A percentile compares a stretch with the other conserved stretches of the same genome.
phyloP scores from a whole-genome alignment of 805 yeast species.

The Ogataea pini region DNA sequence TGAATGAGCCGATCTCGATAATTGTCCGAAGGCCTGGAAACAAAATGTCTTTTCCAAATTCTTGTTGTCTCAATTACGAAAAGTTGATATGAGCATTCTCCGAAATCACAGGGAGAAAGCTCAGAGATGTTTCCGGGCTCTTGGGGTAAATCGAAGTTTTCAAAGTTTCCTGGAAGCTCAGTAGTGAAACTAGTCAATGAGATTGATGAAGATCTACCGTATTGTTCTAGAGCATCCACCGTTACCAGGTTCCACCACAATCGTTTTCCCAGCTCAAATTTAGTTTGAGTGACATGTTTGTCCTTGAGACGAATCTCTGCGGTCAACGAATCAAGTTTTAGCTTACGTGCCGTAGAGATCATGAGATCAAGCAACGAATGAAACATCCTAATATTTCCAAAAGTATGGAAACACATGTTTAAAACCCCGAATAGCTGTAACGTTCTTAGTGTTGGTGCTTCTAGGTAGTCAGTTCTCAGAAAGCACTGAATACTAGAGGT shows the following conservation, averaged over 20 bases:
- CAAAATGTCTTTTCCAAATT: not conserved
- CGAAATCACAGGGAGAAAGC: not conserved
- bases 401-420: slow-evolving; percentile 7
- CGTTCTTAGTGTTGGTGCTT: slow-evolving; percentile 2
- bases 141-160: not conserved
- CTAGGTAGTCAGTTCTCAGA: not conserved
- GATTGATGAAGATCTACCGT: slow-evolving; percentile 2
- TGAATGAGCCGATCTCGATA: not conserved
- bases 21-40: not conserved
- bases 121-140: not conserved
- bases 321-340: slow-evolving; percentile 1
- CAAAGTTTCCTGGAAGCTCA: slow-evolving; percentile 3
- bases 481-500: slow-evolving; percentile 1
- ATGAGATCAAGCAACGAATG: slow-evolving; percentile 6
- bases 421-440: slow-evolving; percentile 1
- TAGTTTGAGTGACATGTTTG: not conserved
- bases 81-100: slow-evolving; percentile 5
- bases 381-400: slow-evolving; percentile 3
- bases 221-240: slow-evolving; percentile 5
- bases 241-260: slow-evolving; percentile 9
- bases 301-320: not conserved
- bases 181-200: slow-evolving; percentile 1
- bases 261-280: slow-evolving; percentile 6
- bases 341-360: not conserved
- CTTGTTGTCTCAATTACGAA: not conserved